Conservation (phyloP, 106 monocot genomes). For the Dendrobium catenatum region DNA sequence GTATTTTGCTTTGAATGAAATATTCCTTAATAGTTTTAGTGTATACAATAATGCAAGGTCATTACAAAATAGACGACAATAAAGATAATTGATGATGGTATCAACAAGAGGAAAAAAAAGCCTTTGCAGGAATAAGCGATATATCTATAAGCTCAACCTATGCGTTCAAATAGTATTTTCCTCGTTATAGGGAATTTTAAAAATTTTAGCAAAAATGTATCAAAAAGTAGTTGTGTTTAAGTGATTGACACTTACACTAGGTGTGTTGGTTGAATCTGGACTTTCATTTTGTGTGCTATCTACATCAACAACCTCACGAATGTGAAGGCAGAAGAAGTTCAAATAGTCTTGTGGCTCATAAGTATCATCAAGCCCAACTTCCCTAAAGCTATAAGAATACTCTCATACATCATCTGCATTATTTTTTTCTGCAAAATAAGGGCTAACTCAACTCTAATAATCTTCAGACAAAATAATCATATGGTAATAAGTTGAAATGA, state of each 20-base stretch:
- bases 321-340: constrained; percentile 95
- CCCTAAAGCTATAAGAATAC: constrained; percentile 78
- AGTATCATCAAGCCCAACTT: constrained; percentile 59
- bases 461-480: background rate
- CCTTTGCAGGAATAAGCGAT: too few species aligned
- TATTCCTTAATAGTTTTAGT: too few species aligned
- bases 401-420: constrained; percentile 99
- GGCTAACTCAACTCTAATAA: background rate
- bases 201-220: background rate
- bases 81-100: too few species aligned
- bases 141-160: too few species aligned
- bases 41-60: too few species aligned
- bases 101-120: too few species aligned
- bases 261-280: constrained; percentile 24
- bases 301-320: constrained; percentile 55
- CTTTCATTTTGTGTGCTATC: constrained; percentile 12
- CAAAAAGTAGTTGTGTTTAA: background rate
- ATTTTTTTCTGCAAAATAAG: constrained; percentile 70
- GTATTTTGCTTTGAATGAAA: too few species aligned
- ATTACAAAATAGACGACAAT: too few species aligned
- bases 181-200: background rate
- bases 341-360: constrained; percentile 91
- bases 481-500: background rate
- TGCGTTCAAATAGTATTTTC: background rate
- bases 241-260: constrained; percentile 38